Percentiles rank a stretch among this genome's conserved stretches.
Evolutionary conservation across 257 asterid genomes (phyloP).

Genomic region (Nicotiana noctiflora): DNA sequence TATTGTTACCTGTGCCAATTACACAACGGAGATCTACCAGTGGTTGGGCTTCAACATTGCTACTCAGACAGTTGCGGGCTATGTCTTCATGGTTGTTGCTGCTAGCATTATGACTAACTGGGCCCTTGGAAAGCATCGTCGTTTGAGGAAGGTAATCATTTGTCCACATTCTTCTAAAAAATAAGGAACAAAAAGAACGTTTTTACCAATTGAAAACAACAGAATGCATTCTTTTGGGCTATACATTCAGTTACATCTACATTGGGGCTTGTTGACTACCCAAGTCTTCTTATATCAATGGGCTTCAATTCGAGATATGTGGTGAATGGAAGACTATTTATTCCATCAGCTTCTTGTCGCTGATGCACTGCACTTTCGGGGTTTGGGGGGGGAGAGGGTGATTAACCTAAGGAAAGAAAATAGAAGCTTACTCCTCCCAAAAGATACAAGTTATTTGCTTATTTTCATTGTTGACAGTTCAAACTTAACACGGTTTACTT

Average conservation of each 20-base stretch:
- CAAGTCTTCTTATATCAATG: neutral
- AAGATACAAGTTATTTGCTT: neutral
- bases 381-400: too few relatives aligned
- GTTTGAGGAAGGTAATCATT: constrained; percentile 64
- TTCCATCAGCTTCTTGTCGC: neutral
- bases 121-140: constrained; percentile 96
- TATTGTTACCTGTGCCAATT: constrained; percentile 90
- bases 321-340: neutral
- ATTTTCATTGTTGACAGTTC: neutral
- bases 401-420: neutral
- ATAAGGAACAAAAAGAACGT: neutral
- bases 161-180: neutral
- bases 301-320: neutral
- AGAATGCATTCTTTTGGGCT: neutral
- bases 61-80: constrained; percentile 86
- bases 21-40: constrained; percentile 95
- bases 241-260: neutral
- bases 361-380: neutral
- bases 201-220: neutral
- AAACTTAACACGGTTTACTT: neutral
- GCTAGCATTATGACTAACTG: constrained; percentile 95
- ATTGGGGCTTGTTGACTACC: neutral
- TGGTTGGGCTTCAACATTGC: constrained; percentile 97
- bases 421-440: neutral
- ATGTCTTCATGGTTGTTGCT: constrained; percentile 86